phyloP scores from a whole-genome alignment of 331 rosid genomes.

The Phaseolus coccineus region DNA sequence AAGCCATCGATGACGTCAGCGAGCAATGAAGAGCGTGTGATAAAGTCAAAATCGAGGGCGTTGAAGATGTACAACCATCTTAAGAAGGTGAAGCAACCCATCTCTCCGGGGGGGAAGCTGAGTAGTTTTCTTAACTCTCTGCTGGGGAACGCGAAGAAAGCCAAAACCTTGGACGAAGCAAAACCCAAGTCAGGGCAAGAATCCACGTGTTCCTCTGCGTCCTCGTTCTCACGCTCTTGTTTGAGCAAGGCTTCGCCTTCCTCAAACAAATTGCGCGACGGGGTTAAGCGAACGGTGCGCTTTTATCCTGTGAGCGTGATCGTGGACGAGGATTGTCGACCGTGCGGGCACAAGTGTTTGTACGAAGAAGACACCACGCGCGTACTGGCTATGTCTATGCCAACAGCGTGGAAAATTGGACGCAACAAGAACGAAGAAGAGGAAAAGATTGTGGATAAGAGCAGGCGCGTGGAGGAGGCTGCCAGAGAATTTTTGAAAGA shows the following conservation, averaged over 20 bases:
- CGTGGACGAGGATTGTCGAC: conserved; percentile 68
- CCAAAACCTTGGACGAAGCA: conserved; percentile 8
- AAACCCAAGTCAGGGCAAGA: conserved; percentile 42
- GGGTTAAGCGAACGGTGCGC: conserved; percentile 70
- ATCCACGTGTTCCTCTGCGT: conserved; percentile 77
- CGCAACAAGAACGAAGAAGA: conserved; percentile 49
- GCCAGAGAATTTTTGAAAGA: conserved; percentile 66
- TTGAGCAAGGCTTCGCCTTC: conserved; percentile 72
- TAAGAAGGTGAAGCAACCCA: conserved; percentile 91
- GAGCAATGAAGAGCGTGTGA: conserved; percentile 46
- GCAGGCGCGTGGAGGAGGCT: conserved; percentile 51
- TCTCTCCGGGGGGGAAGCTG: conserved; percentile 81
- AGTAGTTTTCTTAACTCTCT: conserved; percentile 75
- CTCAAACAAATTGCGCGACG: conserved; percentile 53
- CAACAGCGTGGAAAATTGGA: conserved; percentile 73
- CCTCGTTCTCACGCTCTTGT: conserved; percentile 86
- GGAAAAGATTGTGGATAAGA: conserved; percentile 49
- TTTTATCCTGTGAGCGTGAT: conserved; percentile 85
- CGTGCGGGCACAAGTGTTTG: conserved; percentile 69
- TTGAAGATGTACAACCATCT: conserved; percentile 76
- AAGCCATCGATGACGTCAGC: conserved; percentile 57
- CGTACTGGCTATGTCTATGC: conserved; percentile 49
- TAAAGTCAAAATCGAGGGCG: conserved; percentile 78
- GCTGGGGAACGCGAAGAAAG: conserved; percentile 57
- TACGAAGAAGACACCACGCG: conserved; percentile 49